phyloP scores from a whole-genome alignment of 108 stramenopile species.

The Mayamaea pseudoterrestris region DNA sequence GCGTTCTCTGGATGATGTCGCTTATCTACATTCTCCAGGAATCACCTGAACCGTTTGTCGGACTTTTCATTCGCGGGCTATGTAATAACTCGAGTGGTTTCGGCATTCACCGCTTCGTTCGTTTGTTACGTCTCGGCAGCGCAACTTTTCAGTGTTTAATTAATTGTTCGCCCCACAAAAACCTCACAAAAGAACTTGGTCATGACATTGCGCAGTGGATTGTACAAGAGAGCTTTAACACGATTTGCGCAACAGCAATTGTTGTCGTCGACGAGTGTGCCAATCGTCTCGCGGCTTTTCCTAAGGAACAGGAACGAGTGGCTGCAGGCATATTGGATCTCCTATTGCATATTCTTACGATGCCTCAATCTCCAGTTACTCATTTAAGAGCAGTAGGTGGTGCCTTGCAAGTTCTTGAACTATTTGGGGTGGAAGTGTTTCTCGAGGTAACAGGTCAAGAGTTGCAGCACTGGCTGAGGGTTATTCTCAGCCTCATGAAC shows the following conservation, averaged over 20 bases:
- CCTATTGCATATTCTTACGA: constrained; percentile 64
- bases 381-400: constrained; percentile 70
- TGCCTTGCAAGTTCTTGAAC: constrained; percentile 66
- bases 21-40: constrained; percentile 76
- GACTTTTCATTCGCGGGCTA: constrained; percentile 29
- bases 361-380: constrained; percentile 75
- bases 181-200: constrained; percentile 21
- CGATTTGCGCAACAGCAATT: constrained; percentile 68
- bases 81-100: constrained; percentile 11
- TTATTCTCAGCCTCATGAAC: constrained; percentile 72
- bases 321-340: constrained; percentile 52
- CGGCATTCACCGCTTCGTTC: constrained; percentile 50
- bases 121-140: constrained; percentile 44
- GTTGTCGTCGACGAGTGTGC: constrained; percentile 65
- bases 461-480: constrained; percentile 72
- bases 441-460: constrained; percentile 33
- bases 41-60: constrained; percentile 59
- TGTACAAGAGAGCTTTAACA: constrained; percentile 77
- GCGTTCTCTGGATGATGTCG: constrained; percentile 58
- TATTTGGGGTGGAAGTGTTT: constrained; percentile 62
- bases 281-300: constrained; percentile 20
- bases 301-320: constrained; percentile 36
- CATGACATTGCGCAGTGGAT: constrained; percentile 46
- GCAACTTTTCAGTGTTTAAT: constrained; percentile 66
- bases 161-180: constrained; percentile 21